Evolutionary conservation across 345 rosid species (phyloP).

Genomic region (Lepidium didymum): DNA sequence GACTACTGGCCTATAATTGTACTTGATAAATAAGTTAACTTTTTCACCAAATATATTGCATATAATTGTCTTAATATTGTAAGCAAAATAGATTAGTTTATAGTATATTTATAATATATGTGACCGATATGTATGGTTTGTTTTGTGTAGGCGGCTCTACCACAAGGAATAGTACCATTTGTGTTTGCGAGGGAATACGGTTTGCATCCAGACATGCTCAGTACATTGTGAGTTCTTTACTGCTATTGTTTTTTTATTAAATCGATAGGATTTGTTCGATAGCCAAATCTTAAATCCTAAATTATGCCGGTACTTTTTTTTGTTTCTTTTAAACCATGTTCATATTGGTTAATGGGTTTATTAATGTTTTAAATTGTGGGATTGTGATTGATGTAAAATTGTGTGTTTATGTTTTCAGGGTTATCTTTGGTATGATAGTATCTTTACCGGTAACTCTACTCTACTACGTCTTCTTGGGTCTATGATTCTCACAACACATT

Average conservation of each 20-base stretch:
- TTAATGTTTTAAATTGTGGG: not conserved
- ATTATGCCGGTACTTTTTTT: no score
- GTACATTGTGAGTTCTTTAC: conserved; percentile 51
- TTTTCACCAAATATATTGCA: not conserved
- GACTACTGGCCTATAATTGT: not conserved
- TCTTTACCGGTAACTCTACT: conserved; percentile 68
- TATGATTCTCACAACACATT: conserved; percentile 20
- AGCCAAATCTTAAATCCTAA: no score
- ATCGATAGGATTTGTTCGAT: no score
- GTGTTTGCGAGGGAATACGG: conserved; percentile 76
- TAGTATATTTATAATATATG: not conserved
- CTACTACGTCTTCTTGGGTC: conserved; percentile 57
- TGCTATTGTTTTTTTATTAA: not conserved
- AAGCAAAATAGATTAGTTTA: no score
- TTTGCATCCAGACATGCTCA: conserved; percentile 62
- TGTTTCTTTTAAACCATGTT: no score
- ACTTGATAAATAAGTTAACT: not conserved
- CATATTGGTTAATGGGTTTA: no score
- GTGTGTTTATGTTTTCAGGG: conserved; percentile 42
- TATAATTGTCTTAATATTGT: not conserved
- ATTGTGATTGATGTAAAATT: not conserved
- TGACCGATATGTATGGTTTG: not conserved
- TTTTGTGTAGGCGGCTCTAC: conserved; percentile 60
- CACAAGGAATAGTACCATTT: conserved; percentile 78
- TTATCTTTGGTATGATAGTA: conserved; percentile 80